phyloP scores from a whole-genome alignment of 106 monocot species.

The Vanilla planifolia region DNA sequence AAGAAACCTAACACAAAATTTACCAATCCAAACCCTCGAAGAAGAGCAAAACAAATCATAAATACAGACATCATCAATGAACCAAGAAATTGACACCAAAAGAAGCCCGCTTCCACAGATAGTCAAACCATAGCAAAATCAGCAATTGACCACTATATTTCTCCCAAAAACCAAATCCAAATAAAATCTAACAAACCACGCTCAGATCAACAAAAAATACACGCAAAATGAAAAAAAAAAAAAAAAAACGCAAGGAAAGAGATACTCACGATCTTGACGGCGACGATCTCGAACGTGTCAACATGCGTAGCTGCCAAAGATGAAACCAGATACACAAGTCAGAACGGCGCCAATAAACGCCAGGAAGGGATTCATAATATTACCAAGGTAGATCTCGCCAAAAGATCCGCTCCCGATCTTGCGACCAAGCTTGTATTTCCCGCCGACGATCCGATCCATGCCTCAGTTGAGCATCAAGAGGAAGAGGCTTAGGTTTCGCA shows the following conservation, averaged over 20 bases:
- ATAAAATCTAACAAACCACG: too few relatives aligned
- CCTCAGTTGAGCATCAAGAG: constrained; percentile 9
- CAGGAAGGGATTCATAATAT: constrained; percentile 4
- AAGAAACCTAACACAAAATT: neutral
- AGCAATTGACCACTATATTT: neutral
- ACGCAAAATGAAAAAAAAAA: neutral
- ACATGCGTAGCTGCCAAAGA: constrained; percentile 71
- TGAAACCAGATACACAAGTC: neutral
- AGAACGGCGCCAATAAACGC: neutral
- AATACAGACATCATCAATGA: neutral
- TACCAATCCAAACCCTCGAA: neutral
- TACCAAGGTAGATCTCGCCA: constrained; percentile 90
- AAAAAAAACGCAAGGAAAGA: neutral
- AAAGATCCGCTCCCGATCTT: constrained; percentile 95
- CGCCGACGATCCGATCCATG: constrained; percentile 87
- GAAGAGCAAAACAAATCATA: neutral
- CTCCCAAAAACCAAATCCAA: too few relatives aligned
- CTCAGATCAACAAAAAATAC: neutral
- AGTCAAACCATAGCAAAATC: neutral
- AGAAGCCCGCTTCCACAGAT: neutral
- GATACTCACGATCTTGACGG: constrained; percentile 86
- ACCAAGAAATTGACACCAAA: neutral
- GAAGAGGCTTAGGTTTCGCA: neutral
- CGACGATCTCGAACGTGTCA: constrained; percentile 88
- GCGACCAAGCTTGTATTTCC: constrained; percentile 82